Conservation (phyloP, 345 rosid genomes). For the Eucalyptus marginata region DNA sequence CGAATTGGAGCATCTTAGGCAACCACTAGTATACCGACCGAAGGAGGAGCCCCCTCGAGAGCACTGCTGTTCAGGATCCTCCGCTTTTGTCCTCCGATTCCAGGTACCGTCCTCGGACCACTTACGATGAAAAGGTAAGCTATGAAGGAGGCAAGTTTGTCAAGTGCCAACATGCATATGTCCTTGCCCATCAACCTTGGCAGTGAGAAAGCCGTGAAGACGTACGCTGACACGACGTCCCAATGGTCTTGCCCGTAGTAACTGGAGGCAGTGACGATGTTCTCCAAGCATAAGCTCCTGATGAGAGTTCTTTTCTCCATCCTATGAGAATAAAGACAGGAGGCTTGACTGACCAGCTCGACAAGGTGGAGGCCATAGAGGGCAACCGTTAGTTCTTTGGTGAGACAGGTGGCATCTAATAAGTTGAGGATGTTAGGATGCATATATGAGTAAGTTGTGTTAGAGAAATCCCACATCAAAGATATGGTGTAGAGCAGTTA, state of each 20-base stretch:
- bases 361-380: conserved; percentile 6
- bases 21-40: conserved; percentile 13
- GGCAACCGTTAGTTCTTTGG: neutral
- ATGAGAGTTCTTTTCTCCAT: neutral
- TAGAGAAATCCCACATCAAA: too few relatives aligned
- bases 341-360: neutral
- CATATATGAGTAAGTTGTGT: rapidly evolving
- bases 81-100: neutral
- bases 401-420: neutral
- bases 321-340: conserved; percentile 7
- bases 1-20: neutral
- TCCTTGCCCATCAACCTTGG: conserved; percentile 16
- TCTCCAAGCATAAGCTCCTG: neutral
- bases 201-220: conserved; percentile 18
- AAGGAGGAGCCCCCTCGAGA: conserved; percentile 16
- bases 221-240: neutral
- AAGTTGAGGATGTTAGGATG: neutral
- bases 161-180: conserved; percentile 7
- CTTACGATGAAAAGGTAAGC: conserved; percentile 23
- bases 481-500: too few relatives aligned
- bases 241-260: neutral
- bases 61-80: conserved; percentile 7
- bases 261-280: neutral
- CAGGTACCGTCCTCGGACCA: conserved; percentile 4
- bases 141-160: conserved; percentile 10